Evolutionary conservation across 495 filamentous ascomycete species (phyloP).

Genomic region (Zalerion maritima): DNA sequence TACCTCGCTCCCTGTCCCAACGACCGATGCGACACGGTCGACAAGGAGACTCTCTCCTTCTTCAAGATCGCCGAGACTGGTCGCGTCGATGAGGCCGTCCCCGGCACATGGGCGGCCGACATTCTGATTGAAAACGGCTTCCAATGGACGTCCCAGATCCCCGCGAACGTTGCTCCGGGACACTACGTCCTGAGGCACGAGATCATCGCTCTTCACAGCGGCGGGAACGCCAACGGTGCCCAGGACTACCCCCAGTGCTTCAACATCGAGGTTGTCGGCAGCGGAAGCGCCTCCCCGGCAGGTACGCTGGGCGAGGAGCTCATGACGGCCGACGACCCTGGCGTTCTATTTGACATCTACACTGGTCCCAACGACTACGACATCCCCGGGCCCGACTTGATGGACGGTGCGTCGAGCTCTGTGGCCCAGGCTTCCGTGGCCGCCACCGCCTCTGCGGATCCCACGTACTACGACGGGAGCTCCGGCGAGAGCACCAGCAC

Average conservation of each 20-base stretch:
- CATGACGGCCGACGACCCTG: slow-evolving; percentile 45
- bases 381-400: slow-evolving; percentile 41
- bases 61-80: slow-evolving; percentile 57
- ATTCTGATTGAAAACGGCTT: slow-evolving; percentile 49
- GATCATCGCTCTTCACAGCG: slow-evolving; percentile 56
- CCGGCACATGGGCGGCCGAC: slow-evolving; percentile 53
- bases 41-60: slow-evolving; percentile 50
- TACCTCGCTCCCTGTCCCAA: slow-evolving; percentile 61
- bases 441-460: slow-evolving; percentile 19
- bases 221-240: slow-evolving; percentile 37
- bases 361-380: slow-evolving; percentile 29
- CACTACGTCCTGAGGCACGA: slow-evolving; percentile 65
- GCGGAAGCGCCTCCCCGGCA: slow-evolving; percentile 37
- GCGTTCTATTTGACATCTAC: slow-evolving; percentile 57
- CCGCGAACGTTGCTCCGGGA: slow-evolving; percentile 39
- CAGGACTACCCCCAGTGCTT: slow-evolving; percentile 65
- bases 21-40: slow-evolving; percentile 48
- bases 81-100: slow-evolving; percentile 31
- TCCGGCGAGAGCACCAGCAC: too few species aligned
- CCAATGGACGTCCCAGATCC: slow-evolving; percentile 48
- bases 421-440: slow-evolving; percentile 20
- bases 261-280: slow-evolving; percentile 49
- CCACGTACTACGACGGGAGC: too few species aligned
- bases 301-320: slow-evolving; percentile 47
- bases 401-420: slow-evolving; percentile 21